Evolutionary conservation across 106 monocot species (phyloP).

Genomic region (Chionographis japonica): DNA sequence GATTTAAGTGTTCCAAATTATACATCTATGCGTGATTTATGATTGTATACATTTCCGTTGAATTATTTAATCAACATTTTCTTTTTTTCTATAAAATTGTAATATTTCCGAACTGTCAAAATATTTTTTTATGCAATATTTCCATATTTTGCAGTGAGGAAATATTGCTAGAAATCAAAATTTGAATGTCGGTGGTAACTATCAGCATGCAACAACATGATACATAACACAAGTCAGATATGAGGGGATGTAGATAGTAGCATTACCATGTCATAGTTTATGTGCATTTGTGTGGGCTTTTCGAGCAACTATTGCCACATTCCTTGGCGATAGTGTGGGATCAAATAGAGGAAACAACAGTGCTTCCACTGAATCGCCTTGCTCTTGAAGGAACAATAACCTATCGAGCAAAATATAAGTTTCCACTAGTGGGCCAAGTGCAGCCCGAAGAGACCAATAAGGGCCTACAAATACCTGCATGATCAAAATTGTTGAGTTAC

Average conservation of each 20-base stretch:
- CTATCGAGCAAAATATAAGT: slow-evolving; percentile 91
- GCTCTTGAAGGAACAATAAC: slow-evolving; percentile 85
- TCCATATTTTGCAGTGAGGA: too few species aligned
- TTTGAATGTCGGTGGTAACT: too few species aligned
- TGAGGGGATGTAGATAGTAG: background rate
- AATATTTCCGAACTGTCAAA: too few species aligned
- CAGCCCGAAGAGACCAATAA: slow-evolving; percentile 84
- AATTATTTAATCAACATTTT: too few species aligned
- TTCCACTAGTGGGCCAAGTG: slow-evolving; percentile 75
- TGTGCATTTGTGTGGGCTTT: slow-evolving; percentile 24
- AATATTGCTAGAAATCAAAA: too few species aligned
- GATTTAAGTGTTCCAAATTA: too few species aligned
- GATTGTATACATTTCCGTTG: too few species aligned
- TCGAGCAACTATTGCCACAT: slow-evolving; percentile 69
- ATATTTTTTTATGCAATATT: too few species aligned
- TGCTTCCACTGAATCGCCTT: slow-evolving; percentile 42
- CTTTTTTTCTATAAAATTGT: too few species aligned
- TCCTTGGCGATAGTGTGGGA: slow-evolving; percentile 77
- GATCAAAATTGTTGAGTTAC: slow-evolving; percentile 1
- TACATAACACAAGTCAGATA: too few species aligned
- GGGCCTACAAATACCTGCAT: slow-evolving; percentile 85
- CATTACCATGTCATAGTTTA: slow-evolving; percentile 16
- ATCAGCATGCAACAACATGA: too few species aligned
- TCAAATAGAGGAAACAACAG: slow-evolving; percentile 76
- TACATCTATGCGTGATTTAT: too few species aligned